Percentiles rank a stretch among this genome's conserved stretches.
Conservation (phyloP, 352 stramenopile species). For the Phytopythium helicoides region DNA sequence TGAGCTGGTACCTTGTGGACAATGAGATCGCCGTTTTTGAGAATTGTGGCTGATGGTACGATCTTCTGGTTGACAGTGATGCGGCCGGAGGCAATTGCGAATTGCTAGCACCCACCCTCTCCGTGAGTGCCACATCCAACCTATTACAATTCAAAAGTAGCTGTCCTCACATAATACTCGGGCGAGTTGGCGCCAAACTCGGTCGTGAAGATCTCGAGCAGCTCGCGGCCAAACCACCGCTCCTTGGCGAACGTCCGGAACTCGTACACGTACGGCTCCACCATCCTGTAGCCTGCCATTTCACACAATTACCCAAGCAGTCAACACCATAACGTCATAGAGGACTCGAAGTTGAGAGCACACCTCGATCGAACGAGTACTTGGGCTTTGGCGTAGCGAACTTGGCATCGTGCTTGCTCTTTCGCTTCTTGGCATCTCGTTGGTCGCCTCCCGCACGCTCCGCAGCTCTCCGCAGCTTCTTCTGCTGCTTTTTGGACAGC, state of each 20-base stretch:
- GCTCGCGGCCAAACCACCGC: slow-evolving; percentile 90
- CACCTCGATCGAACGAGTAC: slow-evolving; percentile 63
- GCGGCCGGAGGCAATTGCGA: slow-evolving; percentile 91
- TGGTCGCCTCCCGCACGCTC: slow-evolving; percentile 20
- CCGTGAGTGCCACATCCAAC: slow-evolving; percentile 4
- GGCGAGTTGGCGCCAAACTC: slow-evolving; percentile 85
- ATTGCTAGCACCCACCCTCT: slow-evolving; percentile 45
- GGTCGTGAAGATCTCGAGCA: slow-evolving; percentile 90
- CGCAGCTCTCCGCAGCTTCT: slow-evolving; percentile 30
- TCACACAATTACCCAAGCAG: background rate
- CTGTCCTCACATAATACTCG: slow-evolving; percentile 75
- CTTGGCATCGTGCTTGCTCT: slow-evolving; percentile 49
- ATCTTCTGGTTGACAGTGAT: no score
- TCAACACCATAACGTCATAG: no score
- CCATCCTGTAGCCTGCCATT: slow-evolving; percentile 67
- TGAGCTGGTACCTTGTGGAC: slow-evolving; percentile 89
- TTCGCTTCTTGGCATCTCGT: slow-evolving; percentile 45
- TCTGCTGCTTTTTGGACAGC: slow-evolving; percentile 45
- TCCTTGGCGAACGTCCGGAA: slow-evolving; percentile 95
- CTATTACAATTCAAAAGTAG: background rate
- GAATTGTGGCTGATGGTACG: slow-evolving; percentile 68
- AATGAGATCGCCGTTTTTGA: slow-evolving; percentile 94
- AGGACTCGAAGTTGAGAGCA: no score
- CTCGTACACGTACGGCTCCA: slow-evolving; percentile 95
- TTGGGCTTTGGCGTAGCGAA: slow-evolving; percentile 41